These are phyloP conservation scores for Xanthoconium purpureum DNA, from an alignment of 768 basidiomycete genomes.

Conservation along the genomic window DNA sequence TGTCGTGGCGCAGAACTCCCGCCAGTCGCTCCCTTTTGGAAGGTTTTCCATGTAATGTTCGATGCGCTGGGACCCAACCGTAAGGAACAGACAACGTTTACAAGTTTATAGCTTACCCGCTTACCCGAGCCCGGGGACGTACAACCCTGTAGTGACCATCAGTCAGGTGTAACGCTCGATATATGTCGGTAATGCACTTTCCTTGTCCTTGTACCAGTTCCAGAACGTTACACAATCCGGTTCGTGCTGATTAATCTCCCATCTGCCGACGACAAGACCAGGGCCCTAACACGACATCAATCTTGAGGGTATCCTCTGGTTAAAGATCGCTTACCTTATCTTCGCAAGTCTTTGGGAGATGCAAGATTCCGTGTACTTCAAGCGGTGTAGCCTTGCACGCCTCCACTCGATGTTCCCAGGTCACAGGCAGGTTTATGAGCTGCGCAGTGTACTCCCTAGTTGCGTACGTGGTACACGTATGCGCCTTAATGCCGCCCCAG, in stretches of 20 bases:
- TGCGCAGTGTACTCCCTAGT: conserved; percentile 30
- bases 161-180: not conserved
- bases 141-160: conserved; percentile 17
- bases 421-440: conserved; percentile 26
- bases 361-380: conserved; percentile 20
- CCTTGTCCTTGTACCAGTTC: conserved; percentile 31
- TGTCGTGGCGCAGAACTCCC: conserved; percentile 33
- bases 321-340: conserved; percentile 9
- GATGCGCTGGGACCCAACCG: conserved; percentile 17
- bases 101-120: conserved; percentile 13
- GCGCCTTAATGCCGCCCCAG: conserved; percentile 17
- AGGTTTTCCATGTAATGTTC: conserved; percentile 31
- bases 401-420: conserved; percentile 21
- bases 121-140: conserved; percentile 22
- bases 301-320: not conserved
- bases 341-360: conserved; percentile 21
- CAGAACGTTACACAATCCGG: conserved; percentile 29
- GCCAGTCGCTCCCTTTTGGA: conserved; percentile 27
- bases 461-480: conserved; percentile 24
- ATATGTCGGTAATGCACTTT: not conserved
- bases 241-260: conserved; percentile 27
- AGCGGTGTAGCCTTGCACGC: conserved; percentile 26
- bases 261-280: conserved; percentile 23
- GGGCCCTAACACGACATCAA: conserved; percentile 12
- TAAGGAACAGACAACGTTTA: not conserved